A percentile compares a stretch with the other conserved stretches of the same genome.
Evolutionary conservation across 2,329 filamentous ascomycete genomes (phyloP).

Genomic region (Colletotrichum siamense): DNA sequence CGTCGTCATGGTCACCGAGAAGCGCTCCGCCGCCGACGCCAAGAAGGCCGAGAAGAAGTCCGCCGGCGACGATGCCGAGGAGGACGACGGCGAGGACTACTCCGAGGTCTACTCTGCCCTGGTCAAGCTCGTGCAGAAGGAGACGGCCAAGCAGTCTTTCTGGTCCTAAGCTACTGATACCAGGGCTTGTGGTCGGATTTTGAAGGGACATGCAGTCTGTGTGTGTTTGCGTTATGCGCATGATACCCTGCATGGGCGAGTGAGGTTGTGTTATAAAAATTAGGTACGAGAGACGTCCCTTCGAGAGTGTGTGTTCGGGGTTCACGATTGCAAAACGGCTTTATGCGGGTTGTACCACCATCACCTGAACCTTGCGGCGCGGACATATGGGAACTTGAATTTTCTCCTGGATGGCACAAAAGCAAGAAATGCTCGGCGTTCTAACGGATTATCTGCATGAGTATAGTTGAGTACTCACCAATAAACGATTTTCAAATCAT

Average conservation of each 20-base stretch:
- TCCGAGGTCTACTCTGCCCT: constrained; percentile 68
- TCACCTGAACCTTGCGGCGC: constrained; percentile 12
- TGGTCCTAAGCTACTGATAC: constrained; percentile 42
- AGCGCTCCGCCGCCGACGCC: constrained; percentile 52
- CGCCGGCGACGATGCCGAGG: constrained; percentile 47
- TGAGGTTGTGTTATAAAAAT: neutral
- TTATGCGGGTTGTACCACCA: constrained; percentile 21
- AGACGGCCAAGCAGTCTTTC: constrained; percentile 63
- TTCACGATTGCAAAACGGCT: constrained; percentile 13
- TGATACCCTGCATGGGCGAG: neutral
- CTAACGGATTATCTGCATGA: neutral
- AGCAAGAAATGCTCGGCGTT: constrained; percentile 1
- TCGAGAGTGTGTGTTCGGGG: neutral
- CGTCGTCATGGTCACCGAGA: constrained; percentile 86
- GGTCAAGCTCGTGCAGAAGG: constrained; percentile 71
- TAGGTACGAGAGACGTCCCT: neutral
- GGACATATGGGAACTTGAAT: constrained; percentile 18
- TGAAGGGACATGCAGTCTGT: neutral
- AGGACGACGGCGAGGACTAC: constrained; percentile 64
- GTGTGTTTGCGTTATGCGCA: neutral
- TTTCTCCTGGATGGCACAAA: neutral
- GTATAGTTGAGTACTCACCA: neutral
- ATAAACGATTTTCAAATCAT: constrained; percentile 20
- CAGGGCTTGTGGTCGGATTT: neutral
- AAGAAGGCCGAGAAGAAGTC: constrained; percentile 50